A percentile compares a stretch with the other conserved stretches of the same genome.
Evolutionary conservation across 2,329 filamentous ascomycete species (phyloP).

Genomic region (Stagonosporopsis tanaceti): DNA sequence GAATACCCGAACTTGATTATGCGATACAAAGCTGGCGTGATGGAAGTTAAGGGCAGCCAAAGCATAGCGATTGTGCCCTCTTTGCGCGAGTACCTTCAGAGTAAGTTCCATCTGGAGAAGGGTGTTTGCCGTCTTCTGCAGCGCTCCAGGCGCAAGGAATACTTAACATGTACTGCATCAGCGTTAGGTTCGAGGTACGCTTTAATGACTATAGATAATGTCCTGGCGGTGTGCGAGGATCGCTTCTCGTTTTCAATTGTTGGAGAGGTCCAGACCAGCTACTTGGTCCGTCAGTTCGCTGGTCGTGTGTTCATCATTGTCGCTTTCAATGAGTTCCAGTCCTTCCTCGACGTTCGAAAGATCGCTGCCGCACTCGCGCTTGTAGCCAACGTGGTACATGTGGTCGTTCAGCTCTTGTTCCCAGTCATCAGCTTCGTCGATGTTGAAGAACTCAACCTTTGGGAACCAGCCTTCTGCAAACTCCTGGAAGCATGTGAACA

Average conservation of each 20-base stretch:
- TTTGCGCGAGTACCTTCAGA: no score
- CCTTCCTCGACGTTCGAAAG: not conserved
- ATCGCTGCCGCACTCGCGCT: not conserved
- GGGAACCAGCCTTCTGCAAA: not conserved
- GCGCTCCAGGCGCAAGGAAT: no score
- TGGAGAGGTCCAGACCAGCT: not conserved
- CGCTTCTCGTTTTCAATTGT: no score
- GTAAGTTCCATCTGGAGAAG: no score
- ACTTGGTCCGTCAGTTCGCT: not conserved
- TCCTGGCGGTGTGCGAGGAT: no score
- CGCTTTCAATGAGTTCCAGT: no score
- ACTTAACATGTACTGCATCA: no score
- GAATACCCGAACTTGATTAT: not conserved
- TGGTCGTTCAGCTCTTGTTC: not conserved
- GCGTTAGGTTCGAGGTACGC: no score
- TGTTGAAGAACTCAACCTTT: not conserved
- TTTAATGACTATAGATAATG: no score
- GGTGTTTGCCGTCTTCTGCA: no score
- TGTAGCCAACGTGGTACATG: conserved; percentile 1
- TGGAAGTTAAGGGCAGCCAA: no score
- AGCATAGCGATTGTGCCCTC: no score
- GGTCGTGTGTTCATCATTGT: not conserved
- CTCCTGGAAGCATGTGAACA: not conserved
- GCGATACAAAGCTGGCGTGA: not conserved
- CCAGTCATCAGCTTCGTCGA: conserved; percentile 1